Conservation (phyloP, 2,329 filamentous ascomycete species). For the Iodosphaeria phyllophila region DNA sequence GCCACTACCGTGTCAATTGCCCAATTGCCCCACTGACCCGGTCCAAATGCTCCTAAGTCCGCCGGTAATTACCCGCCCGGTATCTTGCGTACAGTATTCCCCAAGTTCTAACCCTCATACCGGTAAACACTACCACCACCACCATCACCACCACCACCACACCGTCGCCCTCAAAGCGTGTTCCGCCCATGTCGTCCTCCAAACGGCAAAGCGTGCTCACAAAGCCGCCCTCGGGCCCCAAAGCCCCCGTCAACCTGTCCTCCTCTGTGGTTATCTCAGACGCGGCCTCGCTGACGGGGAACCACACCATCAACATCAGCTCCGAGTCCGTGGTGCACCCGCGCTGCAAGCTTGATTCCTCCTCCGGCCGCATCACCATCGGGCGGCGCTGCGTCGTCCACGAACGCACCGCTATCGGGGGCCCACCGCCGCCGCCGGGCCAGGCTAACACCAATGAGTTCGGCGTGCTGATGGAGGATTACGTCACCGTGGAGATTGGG, state of each 20-base stretch:
- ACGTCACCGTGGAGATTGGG: constrained; percentile 41
- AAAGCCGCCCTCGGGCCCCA: constrained; percentile 32
- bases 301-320: constrained; percentile 60
- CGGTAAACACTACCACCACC: no score
- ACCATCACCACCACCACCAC: constrained; percentile 1
- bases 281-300: constrained; percentile 45
- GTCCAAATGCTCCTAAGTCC: no score
- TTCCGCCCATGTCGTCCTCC: constrained; percentile 25
- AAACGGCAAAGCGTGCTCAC: constrained; percentile 40
- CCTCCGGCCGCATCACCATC: constrained; percentile 59
- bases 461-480: constrained; percentile 40
- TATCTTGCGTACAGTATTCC: no score
- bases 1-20: no score
- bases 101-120: no score
- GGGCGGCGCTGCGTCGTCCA: constrained; percentile 69
- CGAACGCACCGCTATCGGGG: constrained; percentile 44
- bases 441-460: constrained; percentile 13
- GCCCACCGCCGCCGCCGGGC: constrained; percentile 13
- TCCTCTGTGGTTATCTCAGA: constrained; percentile 42
- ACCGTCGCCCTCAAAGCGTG: no score
- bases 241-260: constrained; percentile 42
- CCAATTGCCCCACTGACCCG: no score
- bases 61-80: no score
- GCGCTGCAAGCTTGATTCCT: constrained; percentile 60
- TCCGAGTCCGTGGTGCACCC: constrained; percentile 74